Evolutionary conservation across 208 protist genomes (phyloP), one percentile per base, ranked within the genome.

Genomic region (Acanthamoeba castellanii): DNA sequence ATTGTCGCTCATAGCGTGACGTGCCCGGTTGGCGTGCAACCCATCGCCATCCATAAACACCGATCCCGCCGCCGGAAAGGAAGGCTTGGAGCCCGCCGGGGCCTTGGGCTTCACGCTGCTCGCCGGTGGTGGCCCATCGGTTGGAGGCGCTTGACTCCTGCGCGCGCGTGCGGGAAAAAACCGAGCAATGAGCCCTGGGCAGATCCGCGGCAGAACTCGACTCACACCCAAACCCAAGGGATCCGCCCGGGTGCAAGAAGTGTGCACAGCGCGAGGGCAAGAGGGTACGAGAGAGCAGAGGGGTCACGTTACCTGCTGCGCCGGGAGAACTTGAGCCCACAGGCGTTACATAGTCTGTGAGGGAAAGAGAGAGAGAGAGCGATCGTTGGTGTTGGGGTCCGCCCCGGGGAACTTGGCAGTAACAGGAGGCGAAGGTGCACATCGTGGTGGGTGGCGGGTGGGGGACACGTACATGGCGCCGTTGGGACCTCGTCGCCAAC

Each of bases 271-370:
- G 27, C 76, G 37, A 47, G 42, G 52, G 9, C 37, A 18, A 7
- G 42, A 64, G 45, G 34, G 7, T 3, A 61, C 1, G 74, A 11
- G 14, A 32, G n/a, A 61, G 14, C 55, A 7, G 81, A 37, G n/a
- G 18, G 16, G 13, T 32, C 72, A 42, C 37, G 37, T 42, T 50
- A 81, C 72, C 30, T 11, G 6, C 72, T 76, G 68, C 68, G 37
- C 45, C 82, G 47, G 47, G 82, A 89, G 34, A 89, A 89, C 82
- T 89, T 89, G 82, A 89, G 82, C 22, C 82, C 82, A 22, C 82
- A 89, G 8, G 82, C 82, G 50, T 89, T 89, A 27, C 82, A 89
- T 0, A 89, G 37, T 59, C 82, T 89, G 47, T 7, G 30, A 42
- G 37, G 3, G 37, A 42, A 7, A 66, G 4, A 1, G 59, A 22